Conservation (phyloP, 192 early-diverging fungal genomes). For the Coemansia sp. region DNA sequence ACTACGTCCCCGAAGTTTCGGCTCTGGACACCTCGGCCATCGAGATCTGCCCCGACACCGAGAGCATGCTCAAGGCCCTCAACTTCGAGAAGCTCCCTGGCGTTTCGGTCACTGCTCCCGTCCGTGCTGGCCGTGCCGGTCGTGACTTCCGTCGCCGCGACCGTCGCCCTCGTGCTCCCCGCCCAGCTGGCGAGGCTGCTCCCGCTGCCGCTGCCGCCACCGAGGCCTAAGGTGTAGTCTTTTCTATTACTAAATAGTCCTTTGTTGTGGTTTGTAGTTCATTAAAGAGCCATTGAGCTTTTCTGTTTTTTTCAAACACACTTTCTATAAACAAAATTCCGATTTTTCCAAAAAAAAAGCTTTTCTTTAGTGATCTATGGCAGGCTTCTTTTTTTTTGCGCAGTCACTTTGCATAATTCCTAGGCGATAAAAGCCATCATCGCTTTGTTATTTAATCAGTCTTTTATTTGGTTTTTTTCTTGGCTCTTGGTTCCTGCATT, state of each 20-base stretch:
- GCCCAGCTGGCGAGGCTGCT: constrained; percentile 32
- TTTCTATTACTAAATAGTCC: neutral
- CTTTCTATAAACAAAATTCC: neutral
- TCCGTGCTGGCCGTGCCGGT: constrained; percentile 44
- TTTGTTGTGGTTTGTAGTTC: constrained; percentile 1
- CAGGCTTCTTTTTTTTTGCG: constrained; percentile 19
- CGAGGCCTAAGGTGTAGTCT: constrained; percentile 33
- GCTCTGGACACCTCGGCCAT: constrained; percentile 87
- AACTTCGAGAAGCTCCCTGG: constrained; percentile 92
- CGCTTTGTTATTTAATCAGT: neutral
- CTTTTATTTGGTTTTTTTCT: neutral
- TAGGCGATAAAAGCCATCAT: neutral
- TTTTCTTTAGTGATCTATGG: too few species aligned
- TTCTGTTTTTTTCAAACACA: neutral
- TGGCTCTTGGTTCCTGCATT: neutral
- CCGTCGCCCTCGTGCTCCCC: constrained; percentile 40
- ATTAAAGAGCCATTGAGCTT: neutral
- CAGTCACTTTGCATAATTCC: constrained; percentile 8
- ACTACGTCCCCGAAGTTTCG: constrained; percentile 98
- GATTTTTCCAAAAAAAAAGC: too few species aligned
- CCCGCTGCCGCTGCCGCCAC: constrained; percentile 25
- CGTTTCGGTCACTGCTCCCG: constrained; percentile 62
- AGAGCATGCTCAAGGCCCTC: constrained; percentile 93
- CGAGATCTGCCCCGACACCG: constrained; percentile 94
- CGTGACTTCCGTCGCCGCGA: constrained; percentile 51